Conservation (phyloP, 2,329 filamentous ascomycete genomes). For the Chaetomium sp. region DNA sequence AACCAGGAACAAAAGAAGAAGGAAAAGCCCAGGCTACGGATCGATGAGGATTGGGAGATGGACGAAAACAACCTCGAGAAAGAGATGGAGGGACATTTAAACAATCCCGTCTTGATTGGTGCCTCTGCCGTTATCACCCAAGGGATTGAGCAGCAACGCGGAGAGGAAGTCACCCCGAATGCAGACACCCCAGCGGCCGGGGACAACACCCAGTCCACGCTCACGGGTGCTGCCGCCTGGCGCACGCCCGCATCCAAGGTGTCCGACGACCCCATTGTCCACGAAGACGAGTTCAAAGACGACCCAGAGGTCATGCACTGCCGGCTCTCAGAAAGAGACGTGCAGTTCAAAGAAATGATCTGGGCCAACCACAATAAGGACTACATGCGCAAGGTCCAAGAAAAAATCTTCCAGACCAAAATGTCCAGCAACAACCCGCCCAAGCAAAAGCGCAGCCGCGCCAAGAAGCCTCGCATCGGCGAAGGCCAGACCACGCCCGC, state of each 20-base stretch:
- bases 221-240: neutral
- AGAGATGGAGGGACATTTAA: slow-evolving; percentile 65
- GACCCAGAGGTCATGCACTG: slow-evolving; percentile 84
- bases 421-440: slow-evolving; percentile 42
- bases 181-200: neutral
- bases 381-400: slow-evolving; percentile 80
- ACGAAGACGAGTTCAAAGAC: slow-evolving; percentile 77
- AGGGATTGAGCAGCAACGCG: slow-evolving; percentile 11
- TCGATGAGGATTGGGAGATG: slow-evolving; percentile 56
- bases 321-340: slow-evolving; percentile 65
- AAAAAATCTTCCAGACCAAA: slow-evolving; percentile 72
- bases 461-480: slow-evolving; percentile 49
- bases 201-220: neutral
- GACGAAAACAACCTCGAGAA: slow-evolving; percentile 61
- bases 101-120: slow-evolving; percentile 48
- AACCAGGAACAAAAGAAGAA: slow-evolving; percentile 4
- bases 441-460: slow-evolving; percentile 49
- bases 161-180: slow-evolving; percentile 3
- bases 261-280: slow-evolving; percentile 59
- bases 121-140: slow-evolving; percentile 15
- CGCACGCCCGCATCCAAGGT: slow-evolving; percentile 25
- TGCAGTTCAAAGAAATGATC: slow-evolving; percentile 77
- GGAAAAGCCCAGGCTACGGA: slow-evolving; percentile 37
- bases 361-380: slow-evolving; percentile 96
- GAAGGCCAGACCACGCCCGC: slow-evolving; percentile 61